Conservation (phyloP, 306 rosid genomes). For the Vigna nakashimae region DNA sequence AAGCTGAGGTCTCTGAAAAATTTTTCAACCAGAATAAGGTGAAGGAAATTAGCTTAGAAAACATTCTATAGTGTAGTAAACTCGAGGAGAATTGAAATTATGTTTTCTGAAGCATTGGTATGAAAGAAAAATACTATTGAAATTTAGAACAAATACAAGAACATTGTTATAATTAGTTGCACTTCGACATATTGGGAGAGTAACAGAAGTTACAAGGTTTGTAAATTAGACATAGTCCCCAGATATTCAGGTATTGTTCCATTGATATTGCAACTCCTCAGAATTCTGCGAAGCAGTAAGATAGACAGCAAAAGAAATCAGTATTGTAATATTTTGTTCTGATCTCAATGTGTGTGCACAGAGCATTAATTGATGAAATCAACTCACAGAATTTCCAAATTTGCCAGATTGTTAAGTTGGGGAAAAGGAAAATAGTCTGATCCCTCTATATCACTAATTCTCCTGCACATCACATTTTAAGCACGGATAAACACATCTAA, state of each 20-base stretch:
- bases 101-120: too few relatives aligned
- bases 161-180: too few relatives aligned
- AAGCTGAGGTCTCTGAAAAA: slow-evolving; percentile 84
- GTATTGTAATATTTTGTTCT: too few relatives aligned
- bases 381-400: too few relatives aligned
- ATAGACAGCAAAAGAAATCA: slow-evolving; percentile 19
- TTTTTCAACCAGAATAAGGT: too few relatives aligned
- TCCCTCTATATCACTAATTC: slow-evolving; percentile 78
- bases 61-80: too few relatives aligned
- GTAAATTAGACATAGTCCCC: slow-evolving; percentile 38
- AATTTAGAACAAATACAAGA: not conserved
- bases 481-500: not conserved
- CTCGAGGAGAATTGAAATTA: too few relatives aligned
- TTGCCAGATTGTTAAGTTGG: slow-evolving; percentile 34
- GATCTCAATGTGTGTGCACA: too few relatives aligned
- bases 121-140: not conserved
- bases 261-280: slow-evolving; percentile 74
- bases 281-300: slow-evolving; percentile 54
- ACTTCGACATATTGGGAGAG: too few relatives aligned
- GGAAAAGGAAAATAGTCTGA: slow-evolving; percentile 59
- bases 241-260: slow-evolving; percentile 63
- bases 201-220: slow-evolving; percentile 50
- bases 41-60: not conserved
- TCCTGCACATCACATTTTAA: slow-evolving; percentile 57
- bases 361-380: too few relatives aligned